These are phyloP conservation scores for Citrus mangshanensis DNA, from an alignment of 345 rosid genomes.

Conservation along the genomic window DNA sequence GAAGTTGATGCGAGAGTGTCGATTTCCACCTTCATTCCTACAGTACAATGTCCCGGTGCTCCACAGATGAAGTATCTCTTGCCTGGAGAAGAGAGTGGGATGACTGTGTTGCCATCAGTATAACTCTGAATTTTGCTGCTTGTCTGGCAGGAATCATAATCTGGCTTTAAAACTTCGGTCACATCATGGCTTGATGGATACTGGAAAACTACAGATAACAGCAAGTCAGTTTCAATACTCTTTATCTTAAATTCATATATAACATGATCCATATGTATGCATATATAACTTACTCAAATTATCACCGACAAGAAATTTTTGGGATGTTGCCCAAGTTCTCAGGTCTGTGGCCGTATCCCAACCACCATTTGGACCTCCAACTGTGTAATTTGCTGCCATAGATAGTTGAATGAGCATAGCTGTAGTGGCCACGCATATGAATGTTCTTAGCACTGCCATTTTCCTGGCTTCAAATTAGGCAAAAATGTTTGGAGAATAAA, in stretches of 20 bases:
- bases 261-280: background rate
- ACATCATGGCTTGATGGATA: slow-evolving; percentile 52
- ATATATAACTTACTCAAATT: slow-evolving; percentile 48
- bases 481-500: background rate
- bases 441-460: slow-evolving; percentile 17
- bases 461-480: background rate
- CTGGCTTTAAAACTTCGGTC: slow-evolving; percentile 55
- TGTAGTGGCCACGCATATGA: slow-evolving; percentile 27
- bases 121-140: slow-evolving; percentile 39
- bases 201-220: slow-evolving; percentile 48
- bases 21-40: slow-evolving; percentile 73
- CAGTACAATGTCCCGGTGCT: slow-evolving; percentile 56
- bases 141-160: slow-evolving; percentile 52
- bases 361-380: slow-evolving; percentile 62
- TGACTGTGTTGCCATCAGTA: slow-evolving; percentile 47
- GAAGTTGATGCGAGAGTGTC: slow-evolving; percentile 40
- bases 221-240: background rate
- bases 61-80: slow-evolving; percentile 83
- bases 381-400: slow-evolving; percentile 49
- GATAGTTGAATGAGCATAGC: slow-evolving; percentile 45
- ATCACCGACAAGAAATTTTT: slow-evolving; percentile 55
- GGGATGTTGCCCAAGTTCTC: slow-evolving; percentile 54
- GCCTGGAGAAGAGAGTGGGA: slow-evolving; percentile 59
- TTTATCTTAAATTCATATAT: background rate
- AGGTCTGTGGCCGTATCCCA: slow-evolving; percentile 55